These are phyloP conservation scores for Sarcocystis neurona DNA, from an alignment of 169 alveolate genomes.

Conservation along the genomic window DNA sequence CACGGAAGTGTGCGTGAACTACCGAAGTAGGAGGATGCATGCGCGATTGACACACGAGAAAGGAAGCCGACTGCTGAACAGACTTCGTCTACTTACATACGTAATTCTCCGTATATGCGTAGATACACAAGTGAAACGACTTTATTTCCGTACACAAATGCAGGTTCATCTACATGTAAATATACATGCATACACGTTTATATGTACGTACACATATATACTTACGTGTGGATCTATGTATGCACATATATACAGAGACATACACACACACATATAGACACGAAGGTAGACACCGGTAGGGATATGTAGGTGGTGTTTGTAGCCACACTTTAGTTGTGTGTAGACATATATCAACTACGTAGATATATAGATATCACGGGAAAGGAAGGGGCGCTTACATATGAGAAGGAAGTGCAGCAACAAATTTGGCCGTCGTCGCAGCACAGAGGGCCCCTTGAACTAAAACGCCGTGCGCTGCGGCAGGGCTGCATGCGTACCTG, in stretches of 20 bases:
- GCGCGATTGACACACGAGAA: too few relatives aligned
- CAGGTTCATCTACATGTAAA: too few relatives aligned
- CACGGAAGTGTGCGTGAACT: too few relatives aligned
- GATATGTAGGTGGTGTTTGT: neutral
- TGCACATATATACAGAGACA: neutral
- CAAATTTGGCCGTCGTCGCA: conserved; percentile 14
- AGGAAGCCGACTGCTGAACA: too few relatives aligned
- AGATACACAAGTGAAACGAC: too few relatives aligned
- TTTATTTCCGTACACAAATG: too few relatives aligned
- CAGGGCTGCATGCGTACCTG: conserved; percentile 4
- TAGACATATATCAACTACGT: neutral
- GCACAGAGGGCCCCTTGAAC: conserved; percentile 15
- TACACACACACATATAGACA: neutral
- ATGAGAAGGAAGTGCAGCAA: neutral
- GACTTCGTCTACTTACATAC: too few relatives aligned
- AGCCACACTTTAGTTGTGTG: neutral
- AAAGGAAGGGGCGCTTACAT: neutral
- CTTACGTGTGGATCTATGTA: neutral
- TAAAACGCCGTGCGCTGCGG: neutral
- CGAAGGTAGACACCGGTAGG: neutral
- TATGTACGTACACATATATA: too few relatives aligned
- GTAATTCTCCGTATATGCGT: too few relatives aligned
- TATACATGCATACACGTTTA: too few relatives aligned
- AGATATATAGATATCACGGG: neutral
- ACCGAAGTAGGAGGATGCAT: too few relatives aligned